phyloP scores from a whole-genome alignment of 805 yeast genomes.

The Saccharomycopsis sp. region DNA sequence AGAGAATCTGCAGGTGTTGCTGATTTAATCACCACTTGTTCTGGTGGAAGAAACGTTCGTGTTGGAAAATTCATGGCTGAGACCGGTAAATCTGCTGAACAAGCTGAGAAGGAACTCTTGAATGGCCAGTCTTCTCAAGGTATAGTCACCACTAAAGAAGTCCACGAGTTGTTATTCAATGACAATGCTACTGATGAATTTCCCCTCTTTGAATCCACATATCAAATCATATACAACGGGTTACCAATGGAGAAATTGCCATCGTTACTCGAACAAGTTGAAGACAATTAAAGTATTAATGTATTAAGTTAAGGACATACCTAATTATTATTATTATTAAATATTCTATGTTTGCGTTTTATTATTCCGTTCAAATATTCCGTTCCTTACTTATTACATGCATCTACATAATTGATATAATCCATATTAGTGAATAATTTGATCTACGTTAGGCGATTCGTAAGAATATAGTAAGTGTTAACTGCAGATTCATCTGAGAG shows the following conservation, averaged over 20 bases:
- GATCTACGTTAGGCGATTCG: no score
- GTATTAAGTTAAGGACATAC: background rate
- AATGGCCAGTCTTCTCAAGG: slow-evolving; percentile 99
- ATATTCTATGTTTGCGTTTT: background rate
- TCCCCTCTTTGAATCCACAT: slow-evolving; percentile 66
- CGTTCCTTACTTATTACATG: background rate
- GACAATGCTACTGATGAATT: slow-evolving; percentile 44
- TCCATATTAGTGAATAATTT: background rate
- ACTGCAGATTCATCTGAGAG: no score
- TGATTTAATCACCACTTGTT: slow-evolving; percentile 93
- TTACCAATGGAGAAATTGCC: slow-evolving; percentile 74
- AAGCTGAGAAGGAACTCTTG: slow-evolving; percentile 76
- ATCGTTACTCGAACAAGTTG: slow-evolving; percentile 46
- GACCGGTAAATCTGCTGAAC: slow-evolving; percentile 68
- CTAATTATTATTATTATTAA: no score
- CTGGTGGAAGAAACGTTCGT: slow-evolving; percentile 94
- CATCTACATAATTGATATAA: background rate
- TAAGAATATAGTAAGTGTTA: no score
- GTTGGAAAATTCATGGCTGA: slow-evolving; percentile 84
- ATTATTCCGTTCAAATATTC: background rate
- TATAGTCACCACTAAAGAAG: slow-evolving; percentile 83
- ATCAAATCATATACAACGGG: slow-evolving; percentile 72
- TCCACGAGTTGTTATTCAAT: slow-evolving; percentile 66
- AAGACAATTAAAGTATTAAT: background rate
- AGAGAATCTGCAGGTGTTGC: slow-evolving; percentile 97